phyloP scores from a whole-genome alignment of 2,329 filamentous ascomycete species.

The Exophiala dermatitidis region DNA sequence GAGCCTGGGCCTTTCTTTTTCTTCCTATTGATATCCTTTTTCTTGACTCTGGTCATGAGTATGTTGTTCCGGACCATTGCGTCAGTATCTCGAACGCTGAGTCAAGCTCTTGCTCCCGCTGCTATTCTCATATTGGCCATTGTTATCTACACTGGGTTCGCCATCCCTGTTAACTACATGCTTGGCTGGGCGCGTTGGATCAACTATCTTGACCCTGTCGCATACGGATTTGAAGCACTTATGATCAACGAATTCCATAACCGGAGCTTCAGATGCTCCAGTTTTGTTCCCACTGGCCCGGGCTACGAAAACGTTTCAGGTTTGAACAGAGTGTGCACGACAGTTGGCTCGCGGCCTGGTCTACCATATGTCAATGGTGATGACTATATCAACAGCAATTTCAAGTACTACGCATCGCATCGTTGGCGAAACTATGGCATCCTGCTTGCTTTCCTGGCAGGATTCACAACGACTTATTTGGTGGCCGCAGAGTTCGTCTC shows the following conservation, averaged over 20 bases:
- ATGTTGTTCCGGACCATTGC: conserved; percentile 58
- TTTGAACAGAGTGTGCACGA: conserved; percentile 4
- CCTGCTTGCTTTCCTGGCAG: conserved; percentile 55
- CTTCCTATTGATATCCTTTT: conserved; percentile 64
- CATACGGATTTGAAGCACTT: conserved; percentile 59
- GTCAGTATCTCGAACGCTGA: conserved; percentile 60
- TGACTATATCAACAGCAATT: conserved; percentile 49
- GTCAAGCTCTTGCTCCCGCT: conserved; percentile 55
- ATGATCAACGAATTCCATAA: conserved; percentile 53
- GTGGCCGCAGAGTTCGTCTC: conserved; percentile 29
- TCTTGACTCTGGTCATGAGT: conserved; percentile 50
- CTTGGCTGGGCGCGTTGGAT: conserved; percentile 62
- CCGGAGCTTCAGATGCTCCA: conserved; percentile 50
- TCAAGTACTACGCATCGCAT: conserved; percentile 52
- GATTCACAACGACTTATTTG: conserved; percentile 42
- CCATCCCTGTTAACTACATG: conserved; percentile 54
- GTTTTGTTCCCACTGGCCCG: conserved; percentile 51
- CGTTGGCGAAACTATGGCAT: conserved; percentile 66
- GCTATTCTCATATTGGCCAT: conserved; percentile 50
- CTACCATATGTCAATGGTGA: conserved; percentile 50
- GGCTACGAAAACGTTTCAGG: conserved; percentile 43
- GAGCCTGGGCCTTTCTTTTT: conserved; percentile 75
- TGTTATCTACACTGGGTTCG: conserved; percentile 62
- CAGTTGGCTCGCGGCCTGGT: conserved; percentile 54
- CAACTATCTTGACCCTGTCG: conserved; percentile 58